Conservation (phyloP, 169 alveolate species). For the Cryptosporidium baileyi region DNA sequence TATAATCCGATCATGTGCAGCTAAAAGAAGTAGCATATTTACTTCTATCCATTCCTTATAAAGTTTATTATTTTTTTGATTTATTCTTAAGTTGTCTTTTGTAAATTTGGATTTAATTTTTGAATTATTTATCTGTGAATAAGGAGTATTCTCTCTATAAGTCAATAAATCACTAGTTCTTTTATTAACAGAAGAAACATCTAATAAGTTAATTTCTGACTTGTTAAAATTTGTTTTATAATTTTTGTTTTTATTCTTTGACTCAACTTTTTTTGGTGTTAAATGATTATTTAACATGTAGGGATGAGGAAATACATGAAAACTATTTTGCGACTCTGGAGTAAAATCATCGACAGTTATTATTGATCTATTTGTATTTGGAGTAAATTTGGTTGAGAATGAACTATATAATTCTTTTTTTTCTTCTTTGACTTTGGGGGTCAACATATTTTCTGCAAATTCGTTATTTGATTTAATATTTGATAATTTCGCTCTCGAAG, state of each 20-base stretch:
- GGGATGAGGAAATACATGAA: background rate
- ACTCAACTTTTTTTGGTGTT: background rate
- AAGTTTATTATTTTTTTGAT: background rate
- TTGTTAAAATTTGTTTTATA: background rate
- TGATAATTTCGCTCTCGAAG: background rate
- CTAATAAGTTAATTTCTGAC: background rate
- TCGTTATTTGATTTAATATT: background rate
- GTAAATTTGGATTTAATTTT: background rate
- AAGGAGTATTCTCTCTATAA: background rate
- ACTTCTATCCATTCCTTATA: slow-evolving; percentile 10
- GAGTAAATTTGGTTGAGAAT: background rate
- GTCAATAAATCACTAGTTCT: slow-evolving; percentile 1
- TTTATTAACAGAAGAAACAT: background rate
- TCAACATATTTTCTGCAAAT: background rate
- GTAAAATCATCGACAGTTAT: background rate
- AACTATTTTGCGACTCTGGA: background rate
- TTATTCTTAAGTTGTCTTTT: background rate
- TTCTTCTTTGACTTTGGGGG: background rate
- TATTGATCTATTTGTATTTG: background rate
- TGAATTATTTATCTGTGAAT: background rate
- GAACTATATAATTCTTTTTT: background rate
- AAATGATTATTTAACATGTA: background rate
- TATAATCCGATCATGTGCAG: slow-evolving; percentile 52
- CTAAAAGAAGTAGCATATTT: slow-evolving; percentile 37
- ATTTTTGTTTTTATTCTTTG: background rate